Percentiles rank a stretch among this genome's conserved stretches.
These are phyloP conservation scores for Primulina tabacum DNA, from an alignment of 257 asterid species.

Conservation along the genomic window DNA sequence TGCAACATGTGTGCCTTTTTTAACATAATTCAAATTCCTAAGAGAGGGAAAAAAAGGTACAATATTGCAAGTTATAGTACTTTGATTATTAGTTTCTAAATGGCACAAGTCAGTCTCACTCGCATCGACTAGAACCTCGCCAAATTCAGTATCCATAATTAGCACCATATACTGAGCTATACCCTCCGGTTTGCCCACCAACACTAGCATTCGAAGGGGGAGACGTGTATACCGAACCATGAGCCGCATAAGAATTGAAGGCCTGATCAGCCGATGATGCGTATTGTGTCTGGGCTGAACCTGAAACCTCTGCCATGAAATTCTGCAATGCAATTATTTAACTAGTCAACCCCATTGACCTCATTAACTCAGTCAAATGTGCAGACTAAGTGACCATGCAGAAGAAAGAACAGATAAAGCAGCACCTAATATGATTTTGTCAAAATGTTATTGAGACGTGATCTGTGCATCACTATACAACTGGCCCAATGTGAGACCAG, in stretches of 20 bases:
- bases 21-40: background rate
- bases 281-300: slow-evolving; percentile 45
- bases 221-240: slow-evolving; percentile 47
- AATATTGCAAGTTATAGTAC: background rate
- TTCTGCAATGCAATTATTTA: slow-evolving; percentile 43
- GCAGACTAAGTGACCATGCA: background rate
- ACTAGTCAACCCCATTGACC: background rate
- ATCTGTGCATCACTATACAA: background rate
- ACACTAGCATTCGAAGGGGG: slow-evolving; percentile 56
- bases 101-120: background rate
- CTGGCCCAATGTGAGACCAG: background rate
- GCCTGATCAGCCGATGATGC: slow-evolving; percentile 55
- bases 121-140: background rate
- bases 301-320: slow-evolving; percentile 84
- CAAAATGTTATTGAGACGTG: background rate
- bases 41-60: background rate
- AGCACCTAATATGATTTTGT: background rate
- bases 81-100: background rate
- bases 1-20: background rate
- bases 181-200: slow-evolving; percentile 63
- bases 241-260: slow-evolving; percentile 56
- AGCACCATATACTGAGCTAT: slow-evolving; percentile 65
- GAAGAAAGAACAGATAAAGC: background rate
- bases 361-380: background rate
- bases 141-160: slow-evolving; percentile 67